Evolutionary conservation across 495 filamentous ascomycete species (phyloP).

Genomic region (Lasiosphaeria ovina): DNA sequence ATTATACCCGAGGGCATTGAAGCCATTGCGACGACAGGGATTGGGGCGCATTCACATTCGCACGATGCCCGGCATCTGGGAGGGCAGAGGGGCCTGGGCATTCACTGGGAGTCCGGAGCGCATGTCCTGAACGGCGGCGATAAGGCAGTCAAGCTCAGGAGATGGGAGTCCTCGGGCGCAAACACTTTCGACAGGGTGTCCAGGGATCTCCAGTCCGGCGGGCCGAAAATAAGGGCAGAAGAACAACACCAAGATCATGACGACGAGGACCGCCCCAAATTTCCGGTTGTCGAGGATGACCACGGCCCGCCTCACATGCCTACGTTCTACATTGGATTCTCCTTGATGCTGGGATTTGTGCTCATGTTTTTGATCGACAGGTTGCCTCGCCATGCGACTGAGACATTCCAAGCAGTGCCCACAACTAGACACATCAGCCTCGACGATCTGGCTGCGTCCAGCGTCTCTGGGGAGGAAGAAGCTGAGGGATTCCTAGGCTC

Average conservation of each 20-base stretch:
- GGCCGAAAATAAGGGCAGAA: conserved; percentile 1
- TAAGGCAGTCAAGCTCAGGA: background rate
- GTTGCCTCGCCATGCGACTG: conserved; percentile 68
- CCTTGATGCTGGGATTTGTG: conserved; percentile 84
- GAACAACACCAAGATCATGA: conserved; percentile 10
- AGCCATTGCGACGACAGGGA: conserved; percentile 70
- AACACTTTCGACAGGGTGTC: background rate
- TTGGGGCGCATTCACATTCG: conserved; percentile 42
- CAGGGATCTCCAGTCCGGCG: background rate
- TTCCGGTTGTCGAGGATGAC: conserved; percentile 19
- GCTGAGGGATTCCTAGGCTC: conserved; percentile 53
- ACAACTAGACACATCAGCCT: conserved; percentile 71
- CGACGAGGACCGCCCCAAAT: conserved; percentile 2
- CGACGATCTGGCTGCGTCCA: conserved; percentile 63
- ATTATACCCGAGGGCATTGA: conserved; percentile 98
- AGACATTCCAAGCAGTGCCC: conserved; percentile 51
- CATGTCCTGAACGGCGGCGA: background rate
- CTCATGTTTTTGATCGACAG: conserved; percentile 97
- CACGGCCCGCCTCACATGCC: conserved; percentile 41
- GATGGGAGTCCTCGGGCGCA: background rate
- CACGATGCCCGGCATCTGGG: conserved; percentile 29
- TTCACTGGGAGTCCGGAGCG: conserved; percentile 24
- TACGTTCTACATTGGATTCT: conserved; percentile 71
- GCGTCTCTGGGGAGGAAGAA: conserved; percentile 40
- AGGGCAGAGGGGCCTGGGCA: conserved; percentile 8